Percentiles rank a stretch among this genome's conserved stretches.
Conservation (phyloP, 805 yeast species). For the Saccharomyces kudriavzevii region DNA sequence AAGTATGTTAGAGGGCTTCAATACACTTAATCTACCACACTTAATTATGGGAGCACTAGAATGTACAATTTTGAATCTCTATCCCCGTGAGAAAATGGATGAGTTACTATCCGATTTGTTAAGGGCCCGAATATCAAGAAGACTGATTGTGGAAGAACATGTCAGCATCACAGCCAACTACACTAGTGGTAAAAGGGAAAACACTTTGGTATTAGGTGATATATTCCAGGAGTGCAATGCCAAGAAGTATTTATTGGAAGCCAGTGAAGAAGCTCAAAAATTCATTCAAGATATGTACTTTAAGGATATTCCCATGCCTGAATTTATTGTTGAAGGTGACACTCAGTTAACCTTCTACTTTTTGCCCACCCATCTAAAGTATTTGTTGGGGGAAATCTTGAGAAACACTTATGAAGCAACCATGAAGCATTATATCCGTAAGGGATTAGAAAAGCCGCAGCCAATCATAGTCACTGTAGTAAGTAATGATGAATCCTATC, state of each 20-base stretch:
- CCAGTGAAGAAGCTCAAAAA: slow-evolving; percentile 43
- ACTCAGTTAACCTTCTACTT: slow-evolving; percentile 64
- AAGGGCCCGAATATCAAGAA: slow-evolving; percentile 78
- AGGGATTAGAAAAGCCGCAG: slow-evolving; percentile 41
- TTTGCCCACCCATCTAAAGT: slow-evolving; percentile 78
- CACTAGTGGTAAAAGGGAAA: slow-evolving; percentile 33
- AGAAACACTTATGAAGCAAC: slow-evolving; percentile 84
- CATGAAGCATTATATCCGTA: slow-evolving; percentile 38
- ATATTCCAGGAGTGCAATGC: slow-evolving; percentile 77
- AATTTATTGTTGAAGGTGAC: slow-evolving; percentile 68
- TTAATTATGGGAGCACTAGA: slow-evolving; percentile 90
- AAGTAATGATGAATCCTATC: slow-evolving; percentile 55
- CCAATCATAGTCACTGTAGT: slow-evolving; percentile 74
- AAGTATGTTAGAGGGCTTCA: slow-evolving; percentile 62
- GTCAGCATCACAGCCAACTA: slow-evolving; percentile 65
- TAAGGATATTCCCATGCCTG: slow-evolving; percentile 57
- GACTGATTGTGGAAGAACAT: slow-evolving; percentile 90
- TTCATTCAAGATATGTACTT: slow-evolving; percentile 47
- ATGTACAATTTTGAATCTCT: slow-evolving; percentile 48
- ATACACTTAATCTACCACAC: slow-evolving; percentile 75
- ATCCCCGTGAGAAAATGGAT: slow-evolving; percentile 61
- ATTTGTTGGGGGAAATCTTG: slow-evolving; percentile 77
- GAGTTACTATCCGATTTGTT: slow-evolving; percentile 66
- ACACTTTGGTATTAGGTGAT: slow-evolving; percentile 59
- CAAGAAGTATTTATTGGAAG: slow-evolving; percentile 50